Base-by-base conservation (phyloP, 306 rosid species). In the Lathyrus aphaca region DNA sequence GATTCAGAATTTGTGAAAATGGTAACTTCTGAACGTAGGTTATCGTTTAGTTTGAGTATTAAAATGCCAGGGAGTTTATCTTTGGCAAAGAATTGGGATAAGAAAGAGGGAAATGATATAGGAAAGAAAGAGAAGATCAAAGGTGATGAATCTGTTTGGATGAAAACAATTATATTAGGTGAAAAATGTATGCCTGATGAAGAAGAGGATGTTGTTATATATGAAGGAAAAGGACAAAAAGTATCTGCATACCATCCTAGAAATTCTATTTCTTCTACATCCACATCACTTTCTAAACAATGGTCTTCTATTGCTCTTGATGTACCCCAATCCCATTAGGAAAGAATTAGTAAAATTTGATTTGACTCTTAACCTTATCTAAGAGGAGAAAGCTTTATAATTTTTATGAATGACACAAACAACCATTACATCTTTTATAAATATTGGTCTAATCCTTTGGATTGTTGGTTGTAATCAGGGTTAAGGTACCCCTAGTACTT, bases 141-240 rank as follows among this genome's bases (percentile, higher is more conserved):
- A 68, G 4, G 19, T 0, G 91, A 92, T 39, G 98, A 92, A 5
- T 82, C 89, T 1, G 65, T 89, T 10, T 92, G 98, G 98, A 89
- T 80, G 88, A 92, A 87, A 63, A 79, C 95, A 10, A 89, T 92
- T 12, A 92, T 92, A 50, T 35, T 92, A 16, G 98, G 98, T 1
- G 98, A 82, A 37, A 92, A 86, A 76, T 88, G 96, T 73, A 79
- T 35, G 62, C 92, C 87, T 8, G 79, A 89, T 29, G 85, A 83
- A 55, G 88, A 85, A 13, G 95, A 84, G 0, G 82, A 80, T 15
- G 80, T 54, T 27, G 68, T 81, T 0, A 83, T 93, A 2, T 85
- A 82, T 58, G 87, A 88, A 3, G 78, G 81, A 0, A 85, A 88
- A 8, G 96, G 96, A 8, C 85, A 83, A 51, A 93, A 14, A 75